Base-by-base conservation (phyloP, 495 filamentous ascomycete genomes). In the Tirmania nivea region DNA sequence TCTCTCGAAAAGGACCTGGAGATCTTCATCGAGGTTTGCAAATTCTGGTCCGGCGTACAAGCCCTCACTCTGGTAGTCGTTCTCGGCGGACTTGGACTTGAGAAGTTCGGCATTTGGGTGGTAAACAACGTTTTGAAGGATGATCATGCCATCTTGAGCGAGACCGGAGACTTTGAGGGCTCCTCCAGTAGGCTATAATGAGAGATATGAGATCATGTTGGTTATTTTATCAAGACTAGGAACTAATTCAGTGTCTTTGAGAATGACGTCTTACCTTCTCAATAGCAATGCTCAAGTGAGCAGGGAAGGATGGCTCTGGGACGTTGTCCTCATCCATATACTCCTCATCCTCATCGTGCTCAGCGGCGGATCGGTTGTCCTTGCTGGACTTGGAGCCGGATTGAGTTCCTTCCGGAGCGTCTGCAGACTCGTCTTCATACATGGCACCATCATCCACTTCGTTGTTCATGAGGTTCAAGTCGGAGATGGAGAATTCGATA, bases 41-140 rank as follows among this genome's bases (percentile, higher is more conserved):
- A 95, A 96, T 35, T 86, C 85, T 57, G 90, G 92, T 49, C 90
- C 90, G 52, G 83, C 80, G 71, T 96, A 99, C 52, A 86, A 63
- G 60, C 81, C 78, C 65, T 82, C 75, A 59, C 84, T 64, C 60
- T 75, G 65, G 75, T 74, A 82, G 61, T 83, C 78, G 65, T 76
- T 70, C 66, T 80, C 80, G 34, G 78, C 77, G 37, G 76, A 78
- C 63, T 74, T 69, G 21, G 77, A 71, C 35, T 75, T 70, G 14
- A 86, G 86, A 58, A 87, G 65, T 49, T 81, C 77, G 50, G 81
- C 66, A 60, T 86, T 77, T 58, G 73, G 69, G 71, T 82, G 92
- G 74, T 86, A 88, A 66, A 80, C 87, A 56, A 95, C 78, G 68
- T 90, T 88, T 61, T 96, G 86, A 60, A 99, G 82, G 57, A 85